Evolutionary conservation across 2,329 filamentous ascomycete genomes (phyloP), one percentile per base, ranked within the genome.

Genomic region (Delphinella strobiligena): DNA sequence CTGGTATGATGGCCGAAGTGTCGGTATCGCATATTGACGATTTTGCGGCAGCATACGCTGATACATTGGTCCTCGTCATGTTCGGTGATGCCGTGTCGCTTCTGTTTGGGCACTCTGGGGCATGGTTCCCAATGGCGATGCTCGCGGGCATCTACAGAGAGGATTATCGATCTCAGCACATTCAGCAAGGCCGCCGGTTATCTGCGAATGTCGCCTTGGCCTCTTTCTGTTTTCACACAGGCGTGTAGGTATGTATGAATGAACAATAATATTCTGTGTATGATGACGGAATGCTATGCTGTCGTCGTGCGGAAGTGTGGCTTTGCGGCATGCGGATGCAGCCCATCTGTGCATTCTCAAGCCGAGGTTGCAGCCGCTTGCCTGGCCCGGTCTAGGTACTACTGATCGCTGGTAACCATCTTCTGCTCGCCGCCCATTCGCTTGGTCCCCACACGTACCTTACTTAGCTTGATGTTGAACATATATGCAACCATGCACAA

Each of bases 1-100:
- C n/a, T 19, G 65, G 60, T 41, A 67, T 61, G 51, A 69, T 58
- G 50, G 69, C 62, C 45, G 71, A 67, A 49, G 73, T 63, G 53
- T 72, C 69, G 33, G 68, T 68, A 14, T 68, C 65, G 50, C 62
- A 70, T 43, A 72, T 54, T 29, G 66, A 53, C 18, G 66, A 55
- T 32, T 63, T 44, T 27, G 22, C 12, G 22, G 22, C 22, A 27
- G 7, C 7, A 7, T 27, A 12, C 22, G 22, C 7, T 27, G 22
- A 27, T 27, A 12, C 12, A 7, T 27, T 27, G 22, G 7, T 7
- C 7, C 22, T 27, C 38, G 48, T 59, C 54, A 59, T 58, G 54
- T 51, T 52, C 46, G 49, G n/a, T n/a, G n/a, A 43, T 40, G 43
- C 22, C 32, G 36, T 41, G 34, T 36, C 36, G 32, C 14, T 30